phyloP scores from a whole-genome alignment of 495 filamentous ascomycete species.

The Talaromyces trachyspermus region DNA sequence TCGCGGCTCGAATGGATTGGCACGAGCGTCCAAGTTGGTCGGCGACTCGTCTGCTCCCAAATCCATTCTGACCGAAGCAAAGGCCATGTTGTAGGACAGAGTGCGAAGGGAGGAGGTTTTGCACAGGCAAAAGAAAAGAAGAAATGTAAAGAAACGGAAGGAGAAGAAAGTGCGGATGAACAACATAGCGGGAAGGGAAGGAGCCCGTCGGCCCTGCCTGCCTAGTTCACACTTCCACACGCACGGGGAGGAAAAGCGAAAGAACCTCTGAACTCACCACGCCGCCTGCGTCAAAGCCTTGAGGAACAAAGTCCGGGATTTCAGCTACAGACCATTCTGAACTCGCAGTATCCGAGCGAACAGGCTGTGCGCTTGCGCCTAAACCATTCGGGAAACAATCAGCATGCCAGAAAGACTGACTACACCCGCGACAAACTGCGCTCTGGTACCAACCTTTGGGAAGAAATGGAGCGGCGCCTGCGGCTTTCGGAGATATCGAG shows the following conservation, averaged over 20 bases:
- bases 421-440: background rate
- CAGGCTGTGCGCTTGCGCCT: slow-evolving; percentile 41
- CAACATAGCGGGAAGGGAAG: background rate
- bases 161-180: background rate
- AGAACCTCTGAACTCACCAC: slow-evolving; percentile 43
- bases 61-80: background rate
- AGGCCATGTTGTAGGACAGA: background rate
- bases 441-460: slow-evolving; percentile 50
- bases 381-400: slow-evolving; percentile 28
- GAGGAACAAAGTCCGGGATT: slow-evolving; percentile 75
- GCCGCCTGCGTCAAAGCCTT: slow-evolving; percentile 57
- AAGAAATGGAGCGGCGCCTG: slow-evolving; percentile 85
- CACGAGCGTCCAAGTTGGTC: slow-evolving; percentile 7
- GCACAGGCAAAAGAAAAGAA: background rate
- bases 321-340: slow-evolving; percentile 52
- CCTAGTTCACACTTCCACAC: background rate
- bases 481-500: slow-evolving; percentile 77
- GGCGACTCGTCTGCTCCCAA: background rate
- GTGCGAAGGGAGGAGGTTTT: background rate
- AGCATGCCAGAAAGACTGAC: slow-evolving; percentile 20
- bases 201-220: too few species aligned
- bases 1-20: slow-evolving; percentile 5
- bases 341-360: slow-evolving; percentile 39
- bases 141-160: background rate
- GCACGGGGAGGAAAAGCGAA: background rate